phyloP scores from a whole-genome alignment of 1,284 basidiomycete genomes.

The Athelia sp. region DNA sequence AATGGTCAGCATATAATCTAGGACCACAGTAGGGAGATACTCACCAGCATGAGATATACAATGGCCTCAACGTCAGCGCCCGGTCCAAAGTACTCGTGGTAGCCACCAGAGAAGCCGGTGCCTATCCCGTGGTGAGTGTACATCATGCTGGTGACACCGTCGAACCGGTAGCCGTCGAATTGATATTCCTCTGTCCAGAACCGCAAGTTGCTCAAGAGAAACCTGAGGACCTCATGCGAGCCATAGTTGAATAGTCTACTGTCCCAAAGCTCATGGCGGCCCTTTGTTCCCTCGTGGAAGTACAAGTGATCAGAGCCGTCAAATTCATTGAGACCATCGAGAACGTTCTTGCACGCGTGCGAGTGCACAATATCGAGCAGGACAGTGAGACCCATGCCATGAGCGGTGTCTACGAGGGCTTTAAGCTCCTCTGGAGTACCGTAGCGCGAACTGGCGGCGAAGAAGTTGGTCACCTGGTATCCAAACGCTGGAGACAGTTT shows the following conservation, averaged over 20 bases:
- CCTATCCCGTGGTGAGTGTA: conserved; percentile 97
- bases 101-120: conserved; percentile 94
- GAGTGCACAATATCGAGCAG: conserved; percentile 97
- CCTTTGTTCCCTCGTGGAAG: conserved; percentile 91
- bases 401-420: conserved; percentile 92
- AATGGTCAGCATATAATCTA: conserved; percentile 4
- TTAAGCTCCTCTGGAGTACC: conserved; percentile 95
- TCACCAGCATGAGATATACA: conserved; percentile 93
- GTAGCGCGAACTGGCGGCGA: conserved; percentile 94
- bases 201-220: conserved; percentile 90
- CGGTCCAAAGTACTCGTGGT: conserved; percentile 96
- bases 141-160: conserved; percentile 99
- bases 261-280: conserved; percentile 96
- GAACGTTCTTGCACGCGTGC: conserved; percentile 96
- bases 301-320: conserved; percentile 96
- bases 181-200: conserved; percentile 95
- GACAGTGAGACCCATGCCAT: conserved; percentile 89
- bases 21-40: conserved; percentile 23
- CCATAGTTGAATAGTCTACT: conserved; percentile 96
- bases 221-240: conserved; percentile 89
- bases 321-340: conserved; percentile 94
- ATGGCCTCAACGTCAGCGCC: conserved; percentile 86
- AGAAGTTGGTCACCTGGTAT: conserved; percentile 97
- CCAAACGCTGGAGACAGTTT: conserved; percentile 74
- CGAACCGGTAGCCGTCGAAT: conserved; percentile 98